A percentile compares a stretch with the other conserved stretches of the same genome.
These are phyloP conservation scores for Claviceps monticola DNA, from an alignment of 2,329 filamentous ascomycete genomes.

Conservation along the genomic window DNA sequence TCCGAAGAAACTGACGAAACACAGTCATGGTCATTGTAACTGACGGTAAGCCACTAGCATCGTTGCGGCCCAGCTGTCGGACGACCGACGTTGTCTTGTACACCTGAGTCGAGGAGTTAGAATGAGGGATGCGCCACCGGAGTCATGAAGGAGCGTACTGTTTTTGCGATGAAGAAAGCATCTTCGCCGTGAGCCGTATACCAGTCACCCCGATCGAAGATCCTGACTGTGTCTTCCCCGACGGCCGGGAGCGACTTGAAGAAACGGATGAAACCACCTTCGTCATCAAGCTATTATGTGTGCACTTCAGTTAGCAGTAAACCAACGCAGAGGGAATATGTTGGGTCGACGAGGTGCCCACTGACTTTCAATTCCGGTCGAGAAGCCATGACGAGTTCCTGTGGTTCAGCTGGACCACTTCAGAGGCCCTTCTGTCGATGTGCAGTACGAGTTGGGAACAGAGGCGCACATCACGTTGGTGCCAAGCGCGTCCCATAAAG, in stretches of 20 bases:
- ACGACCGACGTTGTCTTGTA: constrained; percentile 98
- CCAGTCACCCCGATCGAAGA: constrained; percentile 90
- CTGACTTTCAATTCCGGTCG: constrained; percentile 56
- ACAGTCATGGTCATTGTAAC: constrained; percentile 94
- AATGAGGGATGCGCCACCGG: neutral
- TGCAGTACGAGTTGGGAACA: neutral
- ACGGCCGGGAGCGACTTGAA: constrained; percentile 72
- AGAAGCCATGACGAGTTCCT: constrained; percentile 46
- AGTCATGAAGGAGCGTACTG: constrained; percentile 32
- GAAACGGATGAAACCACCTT: constrained; percentile 91
- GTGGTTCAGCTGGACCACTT: neutral
- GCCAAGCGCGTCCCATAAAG: constrained; percentile 4
- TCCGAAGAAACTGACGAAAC: constrained; percentile 87
- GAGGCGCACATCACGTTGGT: neutral
- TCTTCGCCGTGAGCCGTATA: constrained; percentile 87
- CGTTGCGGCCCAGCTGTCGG: constrained; percentile 71
- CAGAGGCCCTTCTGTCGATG: neutral
- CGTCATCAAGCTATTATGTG: constrained; percentile 66
- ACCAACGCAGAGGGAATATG: neutral
- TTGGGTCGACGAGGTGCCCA: neutral
- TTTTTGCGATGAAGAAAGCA: constrained; percentile 70
- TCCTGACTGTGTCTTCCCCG: constrained; percentile 63
- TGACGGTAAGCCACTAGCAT: constrained; percentile 74
- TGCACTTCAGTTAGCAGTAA: neutral
- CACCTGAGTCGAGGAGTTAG: constrained; percentile 38